A percentile compares a stretch with the other conserved stretches of the same genome.
phyloP scores from a whole-genome alignment of 148 eudicot genomes.

The Pouteria glomerata region DNA sequence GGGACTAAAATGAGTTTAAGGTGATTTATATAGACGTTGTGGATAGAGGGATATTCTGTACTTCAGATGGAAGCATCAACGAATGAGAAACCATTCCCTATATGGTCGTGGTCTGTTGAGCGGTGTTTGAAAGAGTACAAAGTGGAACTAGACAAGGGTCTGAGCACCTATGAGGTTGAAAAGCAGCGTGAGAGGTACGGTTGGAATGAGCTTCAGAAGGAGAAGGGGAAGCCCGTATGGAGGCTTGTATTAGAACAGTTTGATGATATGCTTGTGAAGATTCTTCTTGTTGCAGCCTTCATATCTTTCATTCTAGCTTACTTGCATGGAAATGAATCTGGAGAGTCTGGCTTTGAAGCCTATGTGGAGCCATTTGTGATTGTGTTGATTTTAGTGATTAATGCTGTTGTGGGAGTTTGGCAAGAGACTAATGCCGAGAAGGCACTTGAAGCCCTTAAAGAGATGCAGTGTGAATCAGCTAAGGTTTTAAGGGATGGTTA shows the following conservation, averaged over 20 bases:
- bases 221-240: slow-evolving; percentile 77
- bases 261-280: slow-evolving; percentile 76
- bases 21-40: neutral
- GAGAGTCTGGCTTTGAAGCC: slow-evolving; percentile 47
- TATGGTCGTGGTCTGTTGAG: slow-evolving; percentile 11
- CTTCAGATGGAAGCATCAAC: slow-evolving; percentile 21
- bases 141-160: slow-evolving; percentile 7
- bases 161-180: slow-evolving; percentile 49
- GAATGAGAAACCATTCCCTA: slow-evolving; percentile 14
- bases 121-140: slow-evolving; percentile 14
- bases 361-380: slow-evolving; percentile 81
- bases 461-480: slow-evolving; percentile 67
- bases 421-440: slow-evolving; percentile 86
- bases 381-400: slow-evolving; percentile 56
- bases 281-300: slow-evolving; percentile 63
- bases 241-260: slow-evolving; percentile 70
- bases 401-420: slow-evolving; percentile 88
- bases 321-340: slow-evolving; percentile 48
- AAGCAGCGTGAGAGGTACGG: slow-evolving; percentile 47
- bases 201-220: slow-evolving; percentile 71
- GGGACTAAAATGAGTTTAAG: slow-evolving; percentile 12
- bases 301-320: slow-evolving; percentile 67
- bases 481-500: slow-evolving; percentile 68
- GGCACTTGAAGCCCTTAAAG: slow-evolving; percentile 81
- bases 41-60: neutral